phyloP scores from a whole-genome alignment of 371 early-diverging fungal genomes.

The Basidiobolus meristosporus region DNA sequence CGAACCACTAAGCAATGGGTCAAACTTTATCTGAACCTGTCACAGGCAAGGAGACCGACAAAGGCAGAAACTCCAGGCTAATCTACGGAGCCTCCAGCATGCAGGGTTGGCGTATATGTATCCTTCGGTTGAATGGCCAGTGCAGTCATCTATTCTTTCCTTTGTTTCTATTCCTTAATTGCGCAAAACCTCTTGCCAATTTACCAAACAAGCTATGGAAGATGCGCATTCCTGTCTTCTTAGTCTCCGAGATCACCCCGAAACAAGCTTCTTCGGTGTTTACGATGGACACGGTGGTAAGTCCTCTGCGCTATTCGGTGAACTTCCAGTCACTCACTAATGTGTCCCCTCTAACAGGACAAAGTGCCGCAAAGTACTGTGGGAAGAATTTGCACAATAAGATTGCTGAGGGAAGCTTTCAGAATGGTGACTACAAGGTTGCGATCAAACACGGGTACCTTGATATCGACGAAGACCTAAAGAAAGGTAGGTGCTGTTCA shows the following conservation, averaged over 20 bases:
- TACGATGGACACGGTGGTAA: conserved; percentile 93
- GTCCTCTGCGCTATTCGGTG: too few relatives aligned
- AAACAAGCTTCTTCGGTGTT: conserved; percentile 70
- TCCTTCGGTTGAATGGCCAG: too few relatives aligned
- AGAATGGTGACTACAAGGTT: conserved; percentile 28
- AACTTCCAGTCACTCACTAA: too few relatives aligned
- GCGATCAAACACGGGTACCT: conserved; percentile 69
- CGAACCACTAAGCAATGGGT: too few relatives aligned
- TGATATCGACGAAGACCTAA: conserved; percentile 57
- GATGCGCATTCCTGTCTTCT: conserved; percentile 85
- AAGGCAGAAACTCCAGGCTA: conserved; percentile 48
- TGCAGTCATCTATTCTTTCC: too few relatives aligned
- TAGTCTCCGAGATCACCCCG: conserved; percentile 19
- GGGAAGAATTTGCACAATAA: conserved; percentile 49
- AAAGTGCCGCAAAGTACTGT: conserved; percentile 65
- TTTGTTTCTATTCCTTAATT: too few relatives aligned
- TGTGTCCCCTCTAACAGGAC: conserved; percentile 29
- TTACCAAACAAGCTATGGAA: conserved; percentile 92
- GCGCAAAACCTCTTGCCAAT: too few relatives aligned
- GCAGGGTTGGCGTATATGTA: conserved; percentile 97
- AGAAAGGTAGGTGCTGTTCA: conserved; percentile 39
- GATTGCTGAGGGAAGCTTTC: conserved; percentile 43
- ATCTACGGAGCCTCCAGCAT: conserved; percentile 74
- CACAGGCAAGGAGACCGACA: conserved; percentile 58
- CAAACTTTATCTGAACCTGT: conserved; percentile 89